Conservation (phyloP, 805 yeast genomes). For the Saccharomycopsis fodiens region DNA sequence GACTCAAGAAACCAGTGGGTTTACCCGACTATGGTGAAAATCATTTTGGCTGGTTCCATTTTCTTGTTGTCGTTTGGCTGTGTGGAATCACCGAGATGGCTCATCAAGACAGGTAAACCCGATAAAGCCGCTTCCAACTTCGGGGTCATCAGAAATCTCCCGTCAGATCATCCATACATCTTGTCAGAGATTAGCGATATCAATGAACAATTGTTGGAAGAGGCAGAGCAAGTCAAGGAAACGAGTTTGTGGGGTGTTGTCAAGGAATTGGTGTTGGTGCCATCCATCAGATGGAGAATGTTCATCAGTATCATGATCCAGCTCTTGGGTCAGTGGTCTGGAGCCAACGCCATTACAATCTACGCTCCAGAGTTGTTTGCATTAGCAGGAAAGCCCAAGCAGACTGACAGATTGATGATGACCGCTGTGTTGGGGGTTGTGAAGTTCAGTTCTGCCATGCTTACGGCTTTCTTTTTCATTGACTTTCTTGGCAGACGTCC, state of each 20-base stretch:
- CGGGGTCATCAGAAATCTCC: conserved; percentile 37
- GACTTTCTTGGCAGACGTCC: conserved; percentile 44
- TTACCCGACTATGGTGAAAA: conserved; percentile 41
- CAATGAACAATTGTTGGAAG: conserved; percentile 37
- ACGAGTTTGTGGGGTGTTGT: conserved; percentile 24
- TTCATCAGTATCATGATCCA: conserved; percentile 36
- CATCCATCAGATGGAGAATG: conserved; percentile 40
- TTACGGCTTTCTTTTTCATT: conserved; percentile 45
- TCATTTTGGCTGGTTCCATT: conserved; percentile 40
- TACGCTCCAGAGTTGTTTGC: conserved; percentile 48
- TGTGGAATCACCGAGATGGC: conserved; percentile 47
- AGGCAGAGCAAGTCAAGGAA: conserved; percentile 27
- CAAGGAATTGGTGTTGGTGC: conserved; percentile 32
- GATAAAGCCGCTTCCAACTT: conserved; percentile 35
- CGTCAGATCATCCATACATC: conserved; percentile 41
- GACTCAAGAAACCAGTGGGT: conserved; percentile 41
- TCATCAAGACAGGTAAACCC: conserved; percentile 33
- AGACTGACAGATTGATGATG: conserved; percentile 35
- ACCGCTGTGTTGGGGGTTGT: conserved; percentile 49
- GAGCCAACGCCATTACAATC: conserved; percentile 48
- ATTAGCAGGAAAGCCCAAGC: conserved; percentile 36
- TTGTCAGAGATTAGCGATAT: conserved; percentile 44
- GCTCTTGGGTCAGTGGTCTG: conserved; percentile 52
- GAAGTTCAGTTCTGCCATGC: conserved; percentile 41
- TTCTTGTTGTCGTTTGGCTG: conserved; percentile 34